phyloP scores from a whole-genome alignment of 805 yeast species.

The Ogataea parapolymorpha region DNA sequence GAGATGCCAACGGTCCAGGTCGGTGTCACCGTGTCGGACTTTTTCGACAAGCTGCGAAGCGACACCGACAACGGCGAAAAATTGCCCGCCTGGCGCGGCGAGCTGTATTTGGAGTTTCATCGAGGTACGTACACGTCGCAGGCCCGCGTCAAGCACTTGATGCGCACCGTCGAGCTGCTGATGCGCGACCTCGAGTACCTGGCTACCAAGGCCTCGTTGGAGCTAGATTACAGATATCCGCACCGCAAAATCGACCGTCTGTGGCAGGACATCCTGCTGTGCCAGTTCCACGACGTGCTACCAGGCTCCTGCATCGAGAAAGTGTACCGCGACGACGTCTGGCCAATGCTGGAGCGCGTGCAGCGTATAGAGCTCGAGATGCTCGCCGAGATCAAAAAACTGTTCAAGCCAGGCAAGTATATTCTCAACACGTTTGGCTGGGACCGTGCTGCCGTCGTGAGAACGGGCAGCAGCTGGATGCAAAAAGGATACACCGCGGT shows the following conservation, averaged over 20 bases:
- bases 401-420: slow-evolving; percentile 10
- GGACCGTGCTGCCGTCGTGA: slow-evolving; percentile 49
- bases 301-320: slow-evolving; percentile 96
- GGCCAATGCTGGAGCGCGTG: slow-evolving; percentile 66
- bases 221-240: slow-evolving; percentile 66
- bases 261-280: slow-evolving; percentile 87
- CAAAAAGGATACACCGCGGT: slow-evolving; percentile 6
- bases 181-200: slow-evolving; percentile 83
- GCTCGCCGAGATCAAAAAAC: slow-evolving; percentile 41
- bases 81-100: slow-evolving; percentile 90
- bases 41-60: slow-evolving; percentile 62
- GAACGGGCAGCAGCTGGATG: slow-evolving; percentile 21
- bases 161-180: slow-evolving; percentile 71
- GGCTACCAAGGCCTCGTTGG: slow-evolving; percentile 71
- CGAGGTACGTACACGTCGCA: slow-evolving; percentile 97
- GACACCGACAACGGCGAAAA: slow-evolving; percentile 61
- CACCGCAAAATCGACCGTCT: slow-evolving; percentile 57
- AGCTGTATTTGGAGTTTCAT: slow-evolving; percentile 89
- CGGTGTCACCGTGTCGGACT: slow-evolving; percentile 77
- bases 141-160: slow-evolving; percentile 76
- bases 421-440: slow-evolving; percentile 63
- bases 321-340: slow-evolving; percentile 86
- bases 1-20: slow-evolving; percentile 76
- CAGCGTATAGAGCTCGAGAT: slow-evolving; percentile 51
- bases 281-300: slow-evolving; percentile 96